These are phyloP conservation scores for Xylaria sp. DNA, from an alignment of 2,329 filamentous ascomycete genomes.

Conservation along the genomic window DNA sequence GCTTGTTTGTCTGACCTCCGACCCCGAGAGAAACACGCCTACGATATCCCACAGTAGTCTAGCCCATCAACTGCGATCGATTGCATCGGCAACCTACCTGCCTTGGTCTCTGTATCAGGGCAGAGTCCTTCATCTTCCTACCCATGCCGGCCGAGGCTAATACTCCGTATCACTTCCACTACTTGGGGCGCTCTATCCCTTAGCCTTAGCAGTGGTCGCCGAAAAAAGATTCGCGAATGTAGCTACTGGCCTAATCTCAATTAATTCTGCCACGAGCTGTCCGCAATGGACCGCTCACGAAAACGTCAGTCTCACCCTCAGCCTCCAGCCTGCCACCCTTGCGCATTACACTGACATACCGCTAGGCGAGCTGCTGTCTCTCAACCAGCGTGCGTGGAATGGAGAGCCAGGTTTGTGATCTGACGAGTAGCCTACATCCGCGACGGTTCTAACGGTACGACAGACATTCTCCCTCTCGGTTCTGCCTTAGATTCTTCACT, in stretches of 20 bases:
- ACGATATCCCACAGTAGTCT: neutral
- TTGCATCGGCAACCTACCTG: slow-evolving; percentile 27
- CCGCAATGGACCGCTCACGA: slow-evolving; percentile 71
- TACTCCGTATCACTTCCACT: slow-evolving; percentile 54
- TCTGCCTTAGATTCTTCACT: slow-evolving; percentile 90
- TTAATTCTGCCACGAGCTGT: slow-evolving; percentile 52
- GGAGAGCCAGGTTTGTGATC: slow-evolving; percentile 78
- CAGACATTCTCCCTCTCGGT: slow-evolving; percentile 82
- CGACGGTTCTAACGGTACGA: slow-evolving; percentile 37
- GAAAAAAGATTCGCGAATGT: slow-evolving; percentile 56
- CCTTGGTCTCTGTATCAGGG: slow-evolving; percentile 43
- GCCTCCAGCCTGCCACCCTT: neutral
- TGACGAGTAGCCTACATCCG: slow-evolving; percentile 8
- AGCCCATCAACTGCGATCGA: slow-evolving; percentile 15
- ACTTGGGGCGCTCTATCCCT: slow-evolving; percentile 55
- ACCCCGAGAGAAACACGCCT: neutral
- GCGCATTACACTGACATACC: slow-evolving; percentile 22
- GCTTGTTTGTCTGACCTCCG: neutral
- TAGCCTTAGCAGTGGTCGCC: slow-evolving; percentile 58
- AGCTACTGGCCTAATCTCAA: slow-evolving; percentile 50
- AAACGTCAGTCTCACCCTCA: slow-evolving; percentile 61
- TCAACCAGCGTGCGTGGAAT: slow-evolving; percentile 89
- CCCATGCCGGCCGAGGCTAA: slow-evolving; percentile 59
- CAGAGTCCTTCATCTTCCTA: slow-evolving; percentile 43
- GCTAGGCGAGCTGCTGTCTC: slow-evolving; percentile 86